Base-by-base conservation (phyloP, 2,329 filamentous ascomycete species). In the Pseudonectria buxi region DNA sequence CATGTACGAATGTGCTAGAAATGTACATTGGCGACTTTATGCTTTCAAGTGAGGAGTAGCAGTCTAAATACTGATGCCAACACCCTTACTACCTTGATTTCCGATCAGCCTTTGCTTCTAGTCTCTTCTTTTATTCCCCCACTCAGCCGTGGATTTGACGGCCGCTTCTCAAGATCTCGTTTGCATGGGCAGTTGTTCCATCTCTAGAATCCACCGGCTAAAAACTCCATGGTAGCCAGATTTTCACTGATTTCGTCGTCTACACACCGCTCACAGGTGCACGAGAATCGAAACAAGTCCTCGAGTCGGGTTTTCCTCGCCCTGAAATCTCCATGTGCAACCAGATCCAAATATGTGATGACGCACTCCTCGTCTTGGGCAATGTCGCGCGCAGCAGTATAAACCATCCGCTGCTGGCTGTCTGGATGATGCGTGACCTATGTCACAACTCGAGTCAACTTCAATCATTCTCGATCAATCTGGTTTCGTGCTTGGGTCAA, bases 311-410 rank as follows among this genome's bases (percentile, higher is more conserved):
- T 27, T 10, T 51, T 50, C 6, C 53, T 45, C 15, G 34, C 43
- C 3, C 31, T 32, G 0, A 53, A 30, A n/a, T 43, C 36, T n/a
- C 32, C 24, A 4, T 40, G 39, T 1, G 15, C 39, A 4, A 43
- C 44, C 2, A 51, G 41, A 28, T 56, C 53, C 29, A 56, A 55
- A 33, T 56, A 56, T 0, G 51, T 51, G 16, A 56, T 55, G 27
- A 44, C 43, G 14, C 47, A 50, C 14, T 56, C 53, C 30, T 56
- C 53, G 1, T 41, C 46, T 16, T 43, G 35, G 3, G 11, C 10
- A 4, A 56, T 53, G 10, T 56, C 45, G 2, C 47, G 41, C 2
- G 50, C 44, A 14, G 53, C 47, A 1, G 49, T 53, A 3, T 46
- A 56, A 1, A 55, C 43, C 53, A 56, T 56, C 9, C 51, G 36